Evolutionary conservation across 2,329 filamentous ascomycete species (phyloP), one percentile per base, ranked within the genome.

Genomic region (Metarhizium anisopliae): DNA sequence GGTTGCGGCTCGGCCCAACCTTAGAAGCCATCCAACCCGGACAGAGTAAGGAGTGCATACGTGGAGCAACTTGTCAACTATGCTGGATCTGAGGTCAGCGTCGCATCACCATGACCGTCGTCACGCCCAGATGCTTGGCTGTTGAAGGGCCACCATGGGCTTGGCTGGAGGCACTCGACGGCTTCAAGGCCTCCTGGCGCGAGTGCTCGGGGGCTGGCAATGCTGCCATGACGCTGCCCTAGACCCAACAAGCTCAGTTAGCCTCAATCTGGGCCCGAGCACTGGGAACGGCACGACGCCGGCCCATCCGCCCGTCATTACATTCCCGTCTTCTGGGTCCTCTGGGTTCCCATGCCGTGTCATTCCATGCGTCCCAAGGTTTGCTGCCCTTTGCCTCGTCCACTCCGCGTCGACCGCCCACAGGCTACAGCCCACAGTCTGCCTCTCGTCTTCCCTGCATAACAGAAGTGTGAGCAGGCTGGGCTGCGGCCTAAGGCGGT

Each of bases 231-330:
- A 40, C 7, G 32, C 32, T 7, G 32, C 32, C 32, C 32, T 35
- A 11, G 32, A 35, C 32, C 38, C 14, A 40, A n/a, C 38, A 14
- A 18, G n/a, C 18, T 51, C 30, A 10, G 4, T 57, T 47, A 38
- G 55, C 56, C 49, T 53, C 51, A 47, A 35, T 35, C 51, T 51
- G 38, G 55, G 47, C 51, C 55, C 47, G 20, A 55, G 53, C 50
- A 16, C 65, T 71, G 68, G 68, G 68, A 70, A 65, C 67, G 68
- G 66, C 68, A 67, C 68, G 68, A 70, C 68, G 68, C 67, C 67
- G 67, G 67, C 59, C 68, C 64, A 69, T 67, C 68, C 67, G 67
- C 63, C 68, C 66, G 61, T 60, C 65, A 65, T 66, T 67, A 64
- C 68, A 67, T 69, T 70, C 68, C 68, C 68, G 67, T 61, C 56